phyloP scores from a whole-genome alignment of 2,329 filamentous ascomycete species.

The Aspergillus quadricinctus region DNA sequence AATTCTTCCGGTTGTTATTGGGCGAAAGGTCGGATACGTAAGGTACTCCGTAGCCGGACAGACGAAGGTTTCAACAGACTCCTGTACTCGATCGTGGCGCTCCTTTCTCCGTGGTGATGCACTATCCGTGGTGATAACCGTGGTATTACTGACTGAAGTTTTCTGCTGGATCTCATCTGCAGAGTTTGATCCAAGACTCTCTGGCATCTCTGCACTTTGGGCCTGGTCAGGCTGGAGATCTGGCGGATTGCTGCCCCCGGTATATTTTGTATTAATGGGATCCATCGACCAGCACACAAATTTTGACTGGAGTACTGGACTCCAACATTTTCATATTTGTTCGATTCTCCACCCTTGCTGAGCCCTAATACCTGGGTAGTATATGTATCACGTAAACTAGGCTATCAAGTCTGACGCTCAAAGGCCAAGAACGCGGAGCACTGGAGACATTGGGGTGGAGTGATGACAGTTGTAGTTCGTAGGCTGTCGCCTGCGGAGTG shows the following conservation, averaged over 20 bases:
- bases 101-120: too few species aligned
- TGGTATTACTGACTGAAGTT: not conserved
- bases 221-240: conserved; percentile 1
- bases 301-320: conserved; percentile 9
- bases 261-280: conserved; percentile 19
- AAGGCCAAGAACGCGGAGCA: not conserved
- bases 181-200: not conserved
- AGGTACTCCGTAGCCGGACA: not conserved
- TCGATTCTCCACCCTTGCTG: conserved; percentile 12
- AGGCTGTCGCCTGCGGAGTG: not conserved
- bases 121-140: not conserved
- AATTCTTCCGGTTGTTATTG: not conserved
- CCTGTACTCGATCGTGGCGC: not conserved
- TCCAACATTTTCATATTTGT: conserved; percentile 15
- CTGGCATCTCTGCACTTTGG: not conserved
- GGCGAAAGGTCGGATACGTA: not conserved
- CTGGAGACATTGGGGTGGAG: not conserved
- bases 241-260: conserved; percentile 19
- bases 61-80: not conserved
- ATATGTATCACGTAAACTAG: not conserved
- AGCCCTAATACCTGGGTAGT: not conserved
- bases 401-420: not conserved
- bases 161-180: not conserved
- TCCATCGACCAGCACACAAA: conserved; percentile 12
- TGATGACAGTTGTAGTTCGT: too few species aligned